These are phyloP conservation scores for Venturia pyrina DNA, from an alignment of 2,329 filamentous ascomycete genomes.

Conservation along the genomic window DNA sequence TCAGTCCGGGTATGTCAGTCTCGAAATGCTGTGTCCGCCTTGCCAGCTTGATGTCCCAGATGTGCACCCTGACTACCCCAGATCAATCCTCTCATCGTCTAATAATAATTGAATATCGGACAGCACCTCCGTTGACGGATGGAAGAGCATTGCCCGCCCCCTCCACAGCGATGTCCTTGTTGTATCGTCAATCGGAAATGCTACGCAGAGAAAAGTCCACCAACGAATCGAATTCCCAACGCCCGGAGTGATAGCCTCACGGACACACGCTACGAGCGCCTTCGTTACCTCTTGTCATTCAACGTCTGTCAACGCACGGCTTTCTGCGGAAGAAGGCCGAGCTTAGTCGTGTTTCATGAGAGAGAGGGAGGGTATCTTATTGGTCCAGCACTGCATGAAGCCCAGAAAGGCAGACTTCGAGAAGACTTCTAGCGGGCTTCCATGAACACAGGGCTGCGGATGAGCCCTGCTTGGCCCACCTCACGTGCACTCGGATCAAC, in stretches of 20 bases:
- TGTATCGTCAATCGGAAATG: neutral
- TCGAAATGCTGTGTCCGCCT: neutral
- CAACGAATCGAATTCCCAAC: neutral
- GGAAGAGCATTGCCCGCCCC: neutral
- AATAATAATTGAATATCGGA: neutral
- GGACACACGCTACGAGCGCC: neutral
- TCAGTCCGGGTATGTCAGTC: neutral
- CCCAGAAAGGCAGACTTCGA: slow-evolving; percentile 6
- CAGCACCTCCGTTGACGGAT: neutral
- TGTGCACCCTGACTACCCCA: neutral
- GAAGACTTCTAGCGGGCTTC: slow-evolving; percentile 1
- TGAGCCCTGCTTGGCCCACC: neutral
- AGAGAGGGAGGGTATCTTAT: neutral
- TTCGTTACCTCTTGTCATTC: neutral
- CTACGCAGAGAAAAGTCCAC: neutral
- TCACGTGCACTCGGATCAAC: neutral
- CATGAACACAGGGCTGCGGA: neutral
- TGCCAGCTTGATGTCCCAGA: neutral
- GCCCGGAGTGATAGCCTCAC: neutral
- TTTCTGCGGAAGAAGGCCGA: neutral
- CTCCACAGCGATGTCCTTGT: neutral
- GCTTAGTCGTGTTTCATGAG: neutral
- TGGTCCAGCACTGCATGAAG: neutral
- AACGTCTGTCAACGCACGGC: neutral
- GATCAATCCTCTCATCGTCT: neutral